Percentiles rank a stretch among this genome's conserved stretches.
Conservation (phyloP, 2,329 filamentous ascomycete genomes). For the Chaetomium sp. region DNA sequence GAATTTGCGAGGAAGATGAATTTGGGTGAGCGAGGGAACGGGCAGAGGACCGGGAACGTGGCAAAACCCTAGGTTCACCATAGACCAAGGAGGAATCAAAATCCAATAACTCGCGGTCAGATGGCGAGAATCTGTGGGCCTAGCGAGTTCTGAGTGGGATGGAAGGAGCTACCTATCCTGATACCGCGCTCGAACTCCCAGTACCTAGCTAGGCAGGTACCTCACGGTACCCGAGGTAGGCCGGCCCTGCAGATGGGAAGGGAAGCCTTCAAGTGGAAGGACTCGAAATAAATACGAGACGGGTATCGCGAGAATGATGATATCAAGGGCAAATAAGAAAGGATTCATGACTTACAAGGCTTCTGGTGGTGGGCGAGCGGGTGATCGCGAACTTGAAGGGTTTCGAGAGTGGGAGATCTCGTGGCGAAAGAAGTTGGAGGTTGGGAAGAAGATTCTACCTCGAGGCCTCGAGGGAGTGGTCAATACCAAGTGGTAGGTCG, state of each 20-base stretch:
- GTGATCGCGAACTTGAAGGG: background rate
- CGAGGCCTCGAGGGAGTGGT: background rate
- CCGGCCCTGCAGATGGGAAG: background rate
- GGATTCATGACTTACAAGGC: background rate
- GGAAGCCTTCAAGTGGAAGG: background rate
- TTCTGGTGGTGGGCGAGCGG: background rate
- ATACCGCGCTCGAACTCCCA: background rate
- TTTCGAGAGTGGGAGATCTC: background rate
- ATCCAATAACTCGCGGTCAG: too few relatives aligned
- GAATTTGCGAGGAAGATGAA: background rate
- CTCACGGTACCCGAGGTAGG: background rate
- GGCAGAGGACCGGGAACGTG: background rate
- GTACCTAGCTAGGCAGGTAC: background rate
- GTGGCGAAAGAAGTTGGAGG: background rate
- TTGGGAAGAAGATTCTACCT: background rate
- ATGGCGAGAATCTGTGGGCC: background rate
- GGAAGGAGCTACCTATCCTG: background rate
- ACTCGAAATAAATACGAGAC: background rate
- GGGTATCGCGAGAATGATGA: background rate
- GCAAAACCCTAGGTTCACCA: too few relatives aligned
- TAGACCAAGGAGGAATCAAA: too few relatives aligned
- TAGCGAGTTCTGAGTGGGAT: background rate
- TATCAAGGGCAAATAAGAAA: background rate
- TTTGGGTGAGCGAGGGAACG: background rate
- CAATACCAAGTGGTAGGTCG: background rate